These are phyloP conservation scores for Candida takata DNA, from an alignment of 805 yeast genomes.

Conservation along the genomic window DNA sequence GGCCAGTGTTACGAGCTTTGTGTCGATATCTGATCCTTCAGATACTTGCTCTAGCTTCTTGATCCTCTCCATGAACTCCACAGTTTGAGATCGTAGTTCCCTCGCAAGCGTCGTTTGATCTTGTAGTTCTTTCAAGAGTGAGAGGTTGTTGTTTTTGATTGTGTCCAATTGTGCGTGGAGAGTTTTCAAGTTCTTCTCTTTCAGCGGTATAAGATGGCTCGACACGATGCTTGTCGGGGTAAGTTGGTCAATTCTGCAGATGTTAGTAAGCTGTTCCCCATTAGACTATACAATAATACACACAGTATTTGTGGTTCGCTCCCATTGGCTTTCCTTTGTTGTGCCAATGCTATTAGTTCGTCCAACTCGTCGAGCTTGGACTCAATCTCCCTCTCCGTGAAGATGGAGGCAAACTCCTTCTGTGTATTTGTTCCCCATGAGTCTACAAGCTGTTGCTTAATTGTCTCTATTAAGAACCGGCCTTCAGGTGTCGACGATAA, in stretches of 20 bases:
- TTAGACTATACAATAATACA: not conserved
- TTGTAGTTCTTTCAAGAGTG: constrained; percentile 12
- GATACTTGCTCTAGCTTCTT: constrained; percentile 8
- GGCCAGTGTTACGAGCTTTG: constrained; percentile 6
- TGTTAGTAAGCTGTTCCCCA: not conserved
- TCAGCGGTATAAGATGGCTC: constrained; percentile 21
- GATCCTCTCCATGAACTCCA: constrained; percentile 6
- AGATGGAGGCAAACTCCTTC: constrained; percentile 45
- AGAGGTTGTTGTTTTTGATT: constrained; percentile 8
- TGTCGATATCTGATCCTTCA: constrained; percentile 6
- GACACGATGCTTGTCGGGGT: constrained; percentile 15
- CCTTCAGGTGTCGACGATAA: constrained; percentile 37
- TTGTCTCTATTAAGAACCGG: constrained; percentile 33
- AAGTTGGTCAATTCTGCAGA: constrained; percentile 13
- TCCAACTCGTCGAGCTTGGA: constrained; percentile 37
- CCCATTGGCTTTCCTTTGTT: constrained; percentile 6
- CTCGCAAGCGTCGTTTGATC: constrained; percentile 9
- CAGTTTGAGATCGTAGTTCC: constrained; percentile 6
- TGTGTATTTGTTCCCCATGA: constrained; percentile 38
- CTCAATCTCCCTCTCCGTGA: constrained; percentile 37
- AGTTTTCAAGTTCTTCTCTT: constrained; percentile 14
- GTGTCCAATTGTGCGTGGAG: constrained; percentile 11
- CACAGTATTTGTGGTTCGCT: constrained; percentile 5
- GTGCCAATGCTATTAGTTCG: constrained; percentile 35
- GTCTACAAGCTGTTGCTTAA: constrained; percentile 38